These are phyloP conservation scores for Gamsiella multidivaricata DNA, from an alignment of 192 early-diverging fungal species.

Conservation along the genomic window DNA sequence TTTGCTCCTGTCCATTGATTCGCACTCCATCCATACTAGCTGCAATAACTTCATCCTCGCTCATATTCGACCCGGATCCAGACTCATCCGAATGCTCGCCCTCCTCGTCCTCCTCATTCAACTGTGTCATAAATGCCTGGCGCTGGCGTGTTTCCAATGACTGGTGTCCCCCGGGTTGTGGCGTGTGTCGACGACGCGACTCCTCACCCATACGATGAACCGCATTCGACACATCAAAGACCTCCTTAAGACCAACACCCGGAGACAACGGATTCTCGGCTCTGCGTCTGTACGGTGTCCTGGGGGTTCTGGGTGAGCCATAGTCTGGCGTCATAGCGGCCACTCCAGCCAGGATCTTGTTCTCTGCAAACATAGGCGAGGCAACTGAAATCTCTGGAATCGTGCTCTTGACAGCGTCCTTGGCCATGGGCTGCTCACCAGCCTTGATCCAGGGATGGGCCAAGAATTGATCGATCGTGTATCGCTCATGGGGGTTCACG, in stretches of 20 bases:
- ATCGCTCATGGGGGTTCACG: constrained; percentile 76
- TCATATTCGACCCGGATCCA: constrained; percentile 16
- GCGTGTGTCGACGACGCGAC: constrained; percentile 41
- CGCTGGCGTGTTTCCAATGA: constrained; percentile 42
- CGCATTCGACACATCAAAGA: constrained; percentile 80
- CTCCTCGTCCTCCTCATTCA: constrained; percentile 47
- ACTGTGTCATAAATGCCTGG: constrained; percentile 53
- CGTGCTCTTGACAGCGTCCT: constrained; percentile 25
- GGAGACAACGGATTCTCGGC: constrained; percentile 63
- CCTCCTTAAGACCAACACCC: constrained; percentile 73
- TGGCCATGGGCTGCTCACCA: constrained; percentile 40
- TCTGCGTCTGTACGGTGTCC: constrained; percentile 55
- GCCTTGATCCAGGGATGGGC: constrained; percentile 81
- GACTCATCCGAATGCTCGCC: constrained; percentile 1
- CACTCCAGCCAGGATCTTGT: constrained; percentile 30
- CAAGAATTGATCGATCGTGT: constrained; percentile 85
- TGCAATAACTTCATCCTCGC: constrained; percentile 37
- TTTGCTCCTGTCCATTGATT: constrained; percentile 11
- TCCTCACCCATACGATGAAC: constrained; percentile 82
- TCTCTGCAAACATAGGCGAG: constrained; percentile 23
- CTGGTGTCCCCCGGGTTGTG: constrained; percentile 22
- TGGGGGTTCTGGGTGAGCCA: constrained; percentile 2
- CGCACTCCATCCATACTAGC: constrained; percentile 5
- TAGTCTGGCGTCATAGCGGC: constrained; percentile 22
- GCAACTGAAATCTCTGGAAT: constrained; percentile 8